Conservation (phyloP, 2,329 filamentous ascomycete species). For the Talaromyces amestolkiae region DNA sequence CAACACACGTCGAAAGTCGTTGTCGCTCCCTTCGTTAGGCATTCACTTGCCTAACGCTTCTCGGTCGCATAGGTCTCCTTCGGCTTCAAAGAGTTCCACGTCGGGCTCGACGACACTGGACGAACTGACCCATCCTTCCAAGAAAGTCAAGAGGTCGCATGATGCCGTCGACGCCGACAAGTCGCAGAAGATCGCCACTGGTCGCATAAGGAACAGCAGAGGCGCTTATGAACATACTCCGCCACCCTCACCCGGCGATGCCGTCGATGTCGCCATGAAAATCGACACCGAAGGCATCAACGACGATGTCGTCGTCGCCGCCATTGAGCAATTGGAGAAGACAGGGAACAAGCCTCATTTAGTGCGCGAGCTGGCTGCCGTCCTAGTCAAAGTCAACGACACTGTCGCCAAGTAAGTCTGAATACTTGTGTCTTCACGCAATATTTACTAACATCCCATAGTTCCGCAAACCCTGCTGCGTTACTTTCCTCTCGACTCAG, state of each 20-base stretch:
- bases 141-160: slow-evolving; percentile 79
- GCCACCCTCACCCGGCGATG: slow-evolving; percentile 67
- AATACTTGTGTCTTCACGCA: slow-evolving; percentile 10
- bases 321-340: slow-evolving; percentile 82
- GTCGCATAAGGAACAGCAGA: slow-evolving; percentile 37
- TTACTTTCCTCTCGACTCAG: slow-evolving; percentile 91
- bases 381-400: slow-evolving; percentile 71
- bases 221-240: slow-evolving; percentile 70
- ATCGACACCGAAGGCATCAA: slow-evolving; percentile 81
- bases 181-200: slow-evolving; percentile 30
- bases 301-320: slow-evolving; percentile 91
- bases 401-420: slow-evolving; percentile 84
- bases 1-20: slow-evolving; percentile 93
- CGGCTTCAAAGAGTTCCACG: slow-evolving; percentile 56
- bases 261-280: slow-evolving; percentile 49
- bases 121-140: slow-evolving; percentile 53
- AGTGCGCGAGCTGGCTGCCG: slow-evolving; percentile 84
- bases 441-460: slow-evolving; percentile 8
- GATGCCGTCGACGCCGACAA: slow-evolving; percentile 43
- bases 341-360: slow-evolving; percentile 90
- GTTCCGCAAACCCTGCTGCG: slow-evolving; percentile 91
- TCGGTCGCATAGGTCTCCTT: slow-evolving; percentile 57
- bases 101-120: slow-evolving; percentile 54
- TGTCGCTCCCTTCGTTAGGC: slow-evolving; percentile 87
- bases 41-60: slow-evolving; percentile 71